Conservation (phyloP, 2,329 filamentous ascomycete species). For the Sporothrix phasma region DNA sequence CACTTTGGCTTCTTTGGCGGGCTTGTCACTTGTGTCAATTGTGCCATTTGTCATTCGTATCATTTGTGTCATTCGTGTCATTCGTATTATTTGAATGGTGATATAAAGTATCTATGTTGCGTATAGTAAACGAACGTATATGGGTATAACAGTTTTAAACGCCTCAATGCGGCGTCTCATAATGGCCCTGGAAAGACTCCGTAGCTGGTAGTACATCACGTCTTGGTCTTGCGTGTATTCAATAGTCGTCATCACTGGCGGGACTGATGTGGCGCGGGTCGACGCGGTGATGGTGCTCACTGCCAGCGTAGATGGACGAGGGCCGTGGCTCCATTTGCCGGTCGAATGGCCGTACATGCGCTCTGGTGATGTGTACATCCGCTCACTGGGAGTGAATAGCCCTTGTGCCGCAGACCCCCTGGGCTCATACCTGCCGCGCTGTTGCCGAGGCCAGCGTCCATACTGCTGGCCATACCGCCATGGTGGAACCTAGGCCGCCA, state of each 20-base stretch:
- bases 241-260: constrained; percentile 40
- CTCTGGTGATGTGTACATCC: background rate
- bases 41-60: too few relatives aligned
- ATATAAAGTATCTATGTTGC: too few relatives aligned
- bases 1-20: background rate
- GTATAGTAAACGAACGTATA: background rate
- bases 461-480: constrained; percentile 30
- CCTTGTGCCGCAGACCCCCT: background rate
- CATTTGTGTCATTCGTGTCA: too few relatives aligned
- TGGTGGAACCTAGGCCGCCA: background rate
- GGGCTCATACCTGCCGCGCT: constrained; percentile 18
- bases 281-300: constrained; percentile 20
- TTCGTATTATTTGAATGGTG: too few relatives aligned
- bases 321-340: background rate
- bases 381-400: background rate
- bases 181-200: background rate
- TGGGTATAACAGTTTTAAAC: background rate
- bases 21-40: background rate
- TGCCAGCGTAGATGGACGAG: constrained; percentile 25
- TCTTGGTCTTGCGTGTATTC: constrained; percentile 22
- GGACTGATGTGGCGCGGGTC: constrained; percentile 26
- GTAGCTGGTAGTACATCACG: too few relatives aligned
- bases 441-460: constrained; percentile 27
- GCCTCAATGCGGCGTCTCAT: background rate
- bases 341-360: background rate